These are phyloP conservation scores for Eucalyptus globulus DNA, from an alignment of 345 rosid species.

Conservation along the genomic window DNA sequence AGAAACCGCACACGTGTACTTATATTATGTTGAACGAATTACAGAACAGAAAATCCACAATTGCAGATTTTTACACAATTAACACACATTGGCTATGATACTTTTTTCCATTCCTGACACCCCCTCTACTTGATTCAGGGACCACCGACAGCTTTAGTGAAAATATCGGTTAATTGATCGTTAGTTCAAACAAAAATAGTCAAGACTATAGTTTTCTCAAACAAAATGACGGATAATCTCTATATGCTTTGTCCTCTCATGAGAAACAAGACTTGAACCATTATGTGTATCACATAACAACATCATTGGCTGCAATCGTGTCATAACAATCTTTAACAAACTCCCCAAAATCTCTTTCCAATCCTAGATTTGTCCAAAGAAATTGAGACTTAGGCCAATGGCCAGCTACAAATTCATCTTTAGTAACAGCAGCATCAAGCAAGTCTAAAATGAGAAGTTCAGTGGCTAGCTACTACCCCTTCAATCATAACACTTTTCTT, in stretches of 20 bases:
- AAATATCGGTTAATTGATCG: too few relatives aligned
- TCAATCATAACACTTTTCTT: background rate
- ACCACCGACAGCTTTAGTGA: too few relatives aligned
- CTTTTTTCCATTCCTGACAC: rapidly evolving
- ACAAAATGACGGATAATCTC: rapidly evolving
- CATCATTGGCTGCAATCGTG: background rate
- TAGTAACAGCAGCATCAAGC: background rate
- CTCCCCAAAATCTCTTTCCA: background rate
- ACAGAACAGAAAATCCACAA: background rate
- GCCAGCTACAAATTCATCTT: background rate
- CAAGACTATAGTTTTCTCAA: too few relatives aligned
- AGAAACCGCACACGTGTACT: background rate
- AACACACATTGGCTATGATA: too few relatives aligned
- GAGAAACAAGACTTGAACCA: background rate
- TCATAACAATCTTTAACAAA: background rate
- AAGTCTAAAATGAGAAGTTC: background rate
- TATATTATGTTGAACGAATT: background rate
- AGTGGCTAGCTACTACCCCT: background rate
- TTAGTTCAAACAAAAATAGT: too few relatives aligned
- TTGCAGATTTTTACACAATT: too few relatives aligned
- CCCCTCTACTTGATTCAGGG: too few relatives aligned
- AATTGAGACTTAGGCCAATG: background rate
- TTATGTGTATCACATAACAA: background rate
- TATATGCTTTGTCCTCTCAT: background rate
- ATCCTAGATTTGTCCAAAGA: background rate